Base-by-base conservation (phyloP, 345 rosid species). In the Eutrema japonicum region DNA sequence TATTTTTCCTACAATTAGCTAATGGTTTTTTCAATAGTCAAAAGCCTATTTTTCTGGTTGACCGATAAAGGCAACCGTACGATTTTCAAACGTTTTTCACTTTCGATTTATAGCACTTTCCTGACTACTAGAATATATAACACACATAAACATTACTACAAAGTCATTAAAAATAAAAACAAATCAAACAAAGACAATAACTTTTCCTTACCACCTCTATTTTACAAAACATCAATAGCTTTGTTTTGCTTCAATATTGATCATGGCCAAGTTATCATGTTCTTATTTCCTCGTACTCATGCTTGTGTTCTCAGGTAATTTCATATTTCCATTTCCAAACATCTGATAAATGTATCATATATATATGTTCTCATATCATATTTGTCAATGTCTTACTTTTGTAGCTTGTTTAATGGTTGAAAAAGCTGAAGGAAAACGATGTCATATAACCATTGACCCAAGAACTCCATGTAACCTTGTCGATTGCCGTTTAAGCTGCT, bases 271-370 rank as follows among this genome's bases (percentile, higher is more conserved):
- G 29, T 32, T 49, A 49, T 58, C 46, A 32, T 66, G 54, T 58
- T 74, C 30, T 66, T 74, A 18, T 40, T 41, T 57, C 29, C 29
- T 74, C 9, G 5, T 73, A 5, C 26, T 73, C 38, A 38, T 66
- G 27, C 22, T 73, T 47, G 50, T 65, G 51, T 16, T 74, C 42
- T 74, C 60, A 38, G 64, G 74, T 75, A 53, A 52, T 52, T 36
- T 61, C 11, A 29, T 43, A 7, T 59, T 42, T 8, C 7, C 12
- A 50, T 10, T 66, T 22, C 9, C 47, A 66, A 37, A 32, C 59
- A 33, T 32, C 10, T 14, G 9, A 32, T 12, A 54, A 54, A 30
- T 13, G 7, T 30, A 30, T 6, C 38, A 13, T 30, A 12, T 38
- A 16, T 59, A 41, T 12, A 43, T 4, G 1, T 0, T 9, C 6